Percentiles rank a stretch among this genome's conserved stretches.
Conservation (phyloP, 1,284 basidiomycete species). For the Entoloma clypeatum region DNA sequence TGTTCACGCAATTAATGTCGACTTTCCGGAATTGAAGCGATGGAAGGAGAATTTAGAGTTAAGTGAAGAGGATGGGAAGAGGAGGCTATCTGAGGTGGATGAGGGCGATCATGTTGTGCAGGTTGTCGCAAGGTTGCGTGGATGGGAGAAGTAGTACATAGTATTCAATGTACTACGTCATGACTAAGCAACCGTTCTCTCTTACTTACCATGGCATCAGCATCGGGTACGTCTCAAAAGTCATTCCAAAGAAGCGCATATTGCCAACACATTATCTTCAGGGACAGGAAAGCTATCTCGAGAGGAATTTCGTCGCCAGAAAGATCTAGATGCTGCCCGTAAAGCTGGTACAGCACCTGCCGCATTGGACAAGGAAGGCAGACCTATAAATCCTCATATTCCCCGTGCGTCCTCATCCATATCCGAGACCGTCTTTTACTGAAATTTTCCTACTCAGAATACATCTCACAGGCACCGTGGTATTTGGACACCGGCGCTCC, state of each 20-base stretch:
- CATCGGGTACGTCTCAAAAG: constrained; percentile 36
- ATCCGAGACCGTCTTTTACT: not conserved
- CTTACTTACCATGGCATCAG: constrained; percentile 39
- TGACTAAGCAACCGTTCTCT: no score
- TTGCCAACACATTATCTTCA: constrained; percentile 17
- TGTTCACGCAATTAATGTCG: constrained; percentile 86
- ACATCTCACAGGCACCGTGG: constrained; percentile 97
- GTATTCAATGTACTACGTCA: no score
- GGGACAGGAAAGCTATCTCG: constrained; percentile 82
- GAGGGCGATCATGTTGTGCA: constrained; percentile 35
- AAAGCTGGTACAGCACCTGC: constrained; percentile 98
- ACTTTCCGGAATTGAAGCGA: constrained; percentile 66
- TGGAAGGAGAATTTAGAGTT: constrained; percentile 69
- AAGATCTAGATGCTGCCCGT: constrained; percentile 93
- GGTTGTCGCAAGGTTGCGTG: constrained; percentile 49
- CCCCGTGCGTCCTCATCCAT: constrained; percentile 62
- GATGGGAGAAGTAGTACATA: constrained; percentile 41
- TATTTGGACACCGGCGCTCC: constrained; percentile 92
- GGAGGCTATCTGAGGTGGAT: constrained; percentile 32
- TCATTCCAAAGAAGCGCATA: constrained; percentile 7
- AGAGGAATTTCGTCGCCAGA: constrained; percentile 90
- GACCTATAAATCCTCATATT: constrained; percentile 97
- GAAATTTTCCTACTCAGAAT: constrained; percentile 49
- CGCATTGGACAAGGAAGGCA: constrained; percentile 91
- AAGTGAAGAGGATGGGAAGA: constrained; percentile 53